Percentiles rank a stretch among this genome's conserved stretches.
Evolutionary conservation across 345 rosid species (phyloP).

Genomic region (Boechera stricta): DNA sequence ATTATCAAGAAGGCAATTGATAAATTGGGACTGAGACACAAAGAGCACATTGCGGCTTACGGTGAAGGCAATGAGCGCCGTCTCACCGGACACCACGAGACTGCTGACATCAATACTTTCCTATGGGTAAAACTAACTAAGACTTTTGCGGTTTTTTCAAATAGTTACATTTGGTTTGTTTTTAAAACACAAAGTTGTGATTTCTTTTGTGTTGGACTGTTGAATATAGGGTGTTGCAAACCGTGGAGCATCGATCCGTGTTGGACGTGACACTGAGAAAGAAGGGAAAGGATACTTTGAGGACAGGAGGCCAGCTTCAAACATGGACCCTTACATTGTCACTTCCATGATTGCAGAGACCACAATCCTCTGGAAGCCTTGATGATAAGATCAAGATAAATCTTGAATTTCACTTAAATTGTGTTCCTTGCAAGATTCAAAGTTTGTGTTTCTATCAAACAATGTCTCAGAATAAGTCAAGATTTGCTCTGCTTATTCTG

Average conservation of each 20-base stretch:
- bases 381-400: constrained; percentile 33
- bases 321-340: constrained; percentile 91
- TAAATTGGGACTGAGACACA: constrained; percentile 81
- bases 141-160: not conserved
- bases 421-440: constrained; percentile 22
- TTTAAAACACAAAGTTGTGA: too few relatives aligned
- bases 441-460: constrained; percentile 31
- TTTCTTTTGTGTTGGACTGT: not conserved
- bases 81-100: constrained; percentile 84
- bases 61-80: constrained; percentile 96
- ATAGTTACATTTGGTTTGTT: not conserved
- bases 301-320: constrained; percentile 87
- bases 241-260: constrained; percentile 83
- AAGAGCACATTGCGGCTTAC: constrained; percentile 86
- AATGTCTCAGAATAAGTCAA: constrained; percentile 26
- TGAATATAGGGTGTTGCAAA: constrained; percentile 74
- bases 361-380: constrained; percentile 72
- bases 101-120: constrained; percentile 83
- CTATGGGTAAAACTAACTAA: constrained; percentile 57
- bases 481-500: constrained; percentile 20
- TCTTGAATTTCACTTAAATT: not conserved
- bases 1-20: constrained; percentile 83
- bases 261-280: constrained; percentile 80
- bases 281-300: constrained; percentile 84
- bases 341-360: constrained; percentile 92